These are phyloP conservation scores for Oryza australiensis DNA, from an alignment of 176 grass and related monocot genomes.

Conservation along the genomic window DNA sequence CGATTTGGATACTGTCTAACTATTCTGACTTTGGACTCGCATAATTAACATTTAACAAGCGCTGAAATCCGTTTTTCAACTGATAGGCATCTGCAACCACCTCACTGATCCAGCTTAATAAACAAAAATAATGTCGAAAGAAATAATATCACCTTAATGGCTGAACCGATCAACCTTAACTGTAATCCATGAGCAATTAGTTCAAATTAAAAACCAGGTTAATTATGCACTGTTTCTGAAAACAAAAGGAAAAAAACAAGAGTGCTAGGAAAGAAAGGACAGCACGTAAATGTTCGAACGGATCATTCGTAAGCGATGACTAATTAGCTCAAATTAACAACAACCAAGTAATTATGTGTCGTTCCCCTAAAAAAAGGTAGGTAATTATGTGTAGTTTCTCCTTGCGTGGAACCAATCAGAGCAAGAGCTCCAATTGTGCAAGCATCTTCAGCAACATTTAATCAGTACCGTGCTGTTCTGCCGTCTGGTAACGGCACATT, in stretches of 20 bases:
- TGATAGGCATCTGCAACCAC: not conserved
- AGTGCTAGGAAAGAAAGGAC: not conserved
- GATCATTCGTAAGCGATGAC: not conserved
- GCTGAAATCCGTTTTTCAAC: not conserved
- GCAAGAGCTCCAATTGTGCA: not conserved
- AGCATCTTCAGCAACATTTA: not conserved
- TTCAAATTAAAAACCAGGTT: not conserved
- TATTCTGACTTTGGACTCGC: conserved; percentile 25
- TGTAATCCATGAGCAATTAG: not conserved
- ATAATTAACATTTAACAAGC: not conserved
- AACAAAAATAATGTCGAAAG: too few species aligned
- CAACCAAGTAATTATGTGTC: not conserved
- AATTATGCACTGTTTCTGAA: not conserved
- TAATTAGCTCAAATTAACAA: not conserved
- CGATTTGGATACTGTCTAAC: not conserved
- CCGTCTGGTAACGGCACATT: not conserved
- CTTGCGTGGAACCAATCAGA: not conserved
- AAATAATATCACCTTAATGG: not conserved
- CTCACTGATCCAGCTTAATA: not conserved
- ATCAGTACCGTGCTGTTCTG: not conserved
- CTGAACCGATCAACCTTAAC: not conserved
- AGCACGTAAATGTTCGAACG: not conserved
- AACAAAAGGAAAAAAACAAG: not conserved
- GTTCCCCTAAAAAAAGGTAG: too few species aligned
- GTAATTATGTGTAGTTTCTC: not conserved